These are phyloP conservation scores for Metschnikowia orientalis DNA, from an alignment of 805 yeast species.

Conservation along the genomic window DNA sequence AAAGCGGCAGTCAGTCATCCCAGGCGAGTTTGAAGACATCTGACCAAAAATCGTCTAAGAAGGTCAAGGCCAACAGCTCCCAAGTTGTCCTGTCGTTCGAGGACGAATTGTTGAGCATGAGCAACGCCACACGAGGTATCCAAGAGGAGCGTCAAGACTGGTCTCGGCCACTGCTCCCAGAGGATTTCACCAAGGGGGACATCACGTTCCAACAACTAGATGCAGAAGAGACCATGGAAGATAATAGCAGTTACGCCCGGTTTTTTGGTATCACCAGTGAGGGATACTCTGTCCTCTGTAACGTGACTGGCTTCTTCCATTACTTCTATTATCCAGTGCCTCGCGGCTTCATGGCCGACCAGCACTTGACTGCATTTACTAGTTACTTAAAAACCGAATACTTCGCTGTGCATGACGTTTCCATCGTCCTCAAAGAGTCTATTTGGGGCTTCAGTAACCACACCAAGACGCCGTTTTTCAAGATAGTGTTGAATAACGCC, in stretches of 20 bases:
- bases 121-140: slow-evolving; percentile 17
- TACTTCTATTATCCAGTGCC: slow-evolving; percentile 93
- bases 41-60: slow-evolving; percentile 33
- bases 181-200: slow-evolving; percentile 44
- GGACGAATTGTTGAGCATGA: slow-evolving; percentile 17
- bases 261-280: slow-evolving; percentile 89
- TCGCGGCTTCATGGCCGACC: slow-evolving; percentile 57
- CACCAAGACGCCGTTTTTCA: slow-evolving; percentile 71
- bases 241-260: slow-evolving; percentile 62
- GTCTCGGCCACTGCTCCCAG: slow-evolving; percentile 56
- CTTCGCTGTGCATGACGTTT: slow-evolving; percentile 60
- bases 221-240: slow-evolving; percentile 74
- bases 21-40: slow-evolving; percentile 24
- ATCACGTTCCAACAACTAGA: slow-evolving; percentile 87
- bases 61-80: slow-evolving; percentile 29
- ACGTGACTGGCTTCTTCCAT: slow-evolving; percentile 83
- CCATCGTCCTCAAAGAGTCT: slow-evolving; percentile 69
- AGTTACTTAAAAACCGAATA: slow-evolving; percentile 45
- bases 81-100: slow-evolving; percentile 35
- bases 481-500: slow-evolving; percentile 64
- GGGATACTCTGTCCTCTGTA: slow-evolving; percentile 87
- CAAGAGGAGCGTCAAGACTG: slow-evolving; percentile 38
- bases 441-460: slow-evolving; percentile 93
- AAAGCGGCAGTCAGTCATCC: slow-evolving; percentile 7
- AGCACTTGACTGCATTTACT: slow-evolving; percentile 45